Evolutionary conservation across 164 flowering plant genomes (phyloP).

Genomic region (Vitis vinifera): DNA sequence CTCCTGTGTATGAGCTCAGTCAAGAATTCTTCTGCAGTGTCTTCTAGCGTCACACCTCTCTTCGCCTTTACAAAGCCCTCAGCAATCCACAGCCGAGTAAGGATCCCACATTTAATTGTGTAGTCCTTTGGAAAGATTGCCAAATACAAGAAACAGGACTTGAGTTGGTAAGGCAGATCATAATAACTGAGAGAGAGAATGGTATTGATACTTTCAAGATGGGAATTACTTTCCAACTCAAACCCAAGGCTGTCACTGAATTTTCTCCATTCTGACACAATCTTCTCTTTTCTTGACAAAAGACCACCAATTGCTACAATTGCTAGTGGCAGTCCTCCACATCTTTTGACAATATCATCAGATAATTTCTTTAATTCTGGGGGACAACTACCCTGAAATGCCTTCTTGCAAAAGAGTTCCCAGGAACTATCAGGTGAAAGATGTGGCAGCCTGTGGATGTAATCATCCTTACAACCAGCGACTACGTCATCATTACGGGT

Average conservation of each 20-base stretch:
- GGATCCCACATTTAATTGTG: neutral
- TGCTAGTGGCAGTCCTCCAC: slow-evolving; percentile 16
- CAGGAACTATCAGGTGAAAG: neutral
- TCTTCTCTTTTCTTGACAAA: slow-evolving; percentile 2
- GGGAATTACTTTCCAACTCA: neutral
- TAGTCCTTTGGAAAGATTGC: slow-evolving; percentile 15
- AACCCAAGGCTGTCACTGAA: slow-evolving; percentile 3
- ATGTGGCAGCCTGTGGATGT: too few relatives aligned
- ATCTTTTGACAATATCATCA: slow-evolving; percentile 3
- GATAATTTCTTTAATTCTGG: neutral
- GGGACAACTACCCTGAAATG: too few relatives aligned
- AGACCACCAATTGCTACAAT: slow-evolving; percentile 9
- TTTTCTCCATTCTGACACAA: slow-evolving; percentile 1
- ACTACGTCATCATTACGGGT: neutral
- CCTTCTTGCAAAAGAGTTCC: neutral
- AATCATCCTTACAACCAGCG: too few relatives aligned
- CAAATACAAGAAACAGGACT: slow-evolving; percentile 4
- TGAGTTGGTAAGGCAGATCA: slow-evolving; percentile 12
- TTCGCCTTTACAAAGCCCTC: neutral
- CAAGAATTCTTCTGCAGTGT: too few relatives aligned
- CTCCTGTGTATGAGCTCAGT: too few relatives aligned
- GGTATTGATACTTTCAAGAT: neutral
- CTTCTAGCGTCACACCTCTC: too few relatives aligned
- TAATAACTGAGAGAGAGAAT: slow-evolving; percentile 11
- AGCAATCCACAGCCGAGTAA: slow-evolving; percentile 14